Evolutionary conservation across 2,329 filamentous ascomycete species (phyloP), one percentile per base, ranked within the genome.

Genomic region (Aspergillus arachidicola): DNA sequence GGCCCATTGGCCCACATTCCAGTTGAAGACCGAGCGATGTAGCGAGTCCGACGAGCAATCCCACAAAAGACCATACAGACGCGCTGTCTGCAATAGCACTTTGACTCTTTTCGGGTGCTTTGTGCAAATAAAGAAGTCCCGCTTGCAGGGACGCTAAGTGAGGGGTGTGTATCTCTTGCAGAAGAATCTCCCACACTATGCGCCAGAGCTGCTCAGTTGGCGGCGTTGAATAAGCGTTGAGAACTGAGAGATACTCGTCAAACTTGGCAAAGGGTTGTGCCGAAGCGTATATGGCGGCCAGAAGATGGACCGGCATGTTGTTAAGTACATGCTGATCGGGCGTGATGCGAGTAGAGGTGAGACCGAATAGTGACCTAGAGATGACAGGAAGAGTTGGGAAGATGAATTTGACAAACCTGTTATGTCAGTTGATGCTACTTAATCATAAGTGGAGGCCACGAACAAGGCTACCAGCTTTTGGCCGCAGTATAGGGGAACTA

Each of bases 61-160:
- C 72, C 41, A 75, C 62, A 11, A 75, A 72, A 1, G 73, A 76
- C 72, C 73, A 76, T 4, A 67, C 26, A 30, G 73, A 72, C 0
- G 73, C 63, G 14, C 71, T 76, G 58, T 75, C 73, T 19, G 71
- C 64, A 3, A 69, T 57, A 21, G 69, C 63, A 41, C 65, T 66
- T 59, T 66, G 58, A 16, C 57, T 65, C 2, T 62, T 63, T 10
- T 58, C 41, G 1, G 57, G 58, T 4, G 64, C 41, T 36, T 66
- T 64, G 30, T 74, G 71, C 3, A 73, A 63, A 28, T 72, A 73
- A 10, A 74, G 61, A 21, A 73, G 61, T 9, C 63, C 65, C 12
- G 72, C 69, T 62, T 74, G 72, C 2, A 74, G 30, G 16, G 64
- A 62, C 4, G 72, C 62, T 16, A 74, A 60, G 12, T 70, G 64